Evolutionary conservation across 139 green algal genomes (phyloP).

Genomic region (Chlorella sp.): DNA sequence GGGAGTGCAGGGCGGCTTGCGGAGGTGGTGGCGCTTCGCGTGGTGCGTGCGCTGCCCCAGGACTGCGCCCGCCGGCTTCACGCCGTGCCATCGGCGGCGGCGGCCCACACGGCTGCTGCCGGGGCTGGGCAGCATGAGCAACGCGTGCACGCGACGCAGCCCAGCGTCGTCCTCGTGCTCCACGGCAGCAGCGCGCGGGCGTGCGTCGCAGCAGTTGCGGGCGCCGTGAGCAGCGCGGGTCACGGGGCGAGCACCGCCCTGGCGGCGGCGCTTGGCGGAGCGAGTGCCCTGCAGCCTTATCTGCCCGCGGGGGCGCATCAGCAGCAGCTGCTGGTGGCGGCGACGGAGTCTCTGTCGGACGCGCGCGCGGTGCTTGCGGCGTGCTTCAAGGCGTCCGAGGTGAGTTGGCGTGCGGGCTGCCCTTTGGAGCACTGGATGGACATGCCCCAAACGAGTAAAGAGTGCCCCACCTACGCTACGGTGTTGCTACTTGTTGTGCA

Average conservation of each 20-base stretch:
- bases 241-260: too few relatives aligned
- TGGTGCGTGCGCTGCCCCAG: not conserved
- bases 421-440: too few relatives aligned
- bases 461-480: too few relatives aligned
- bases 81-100: too few relatives aligned
- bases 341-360: not conserved
- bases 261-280: too few relatives aligned
- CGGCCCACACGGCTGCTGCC: not conserved
- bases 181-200: not conserved
- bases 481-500: not conserved
- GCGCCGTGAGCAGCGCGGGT: too few relatives aligned
- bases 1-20: too few relatives aligned
- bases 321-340: too few relatives aligned
- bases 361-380: not conserved
- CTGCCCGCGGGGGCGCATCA: too few relatives aligned
- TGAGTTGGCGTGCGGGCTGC: not conserved
- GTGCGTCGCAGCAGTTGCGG: too few relatives aligned
- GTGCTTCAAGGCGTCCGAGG: not conserved
- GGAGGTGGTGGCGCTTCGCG: not conserved
- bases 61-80: not conserved
- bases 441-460: too few relatives aligned
- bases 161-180: not conserved
- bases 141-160: not conserved
- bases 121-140: not conserved
- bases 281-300: too few relatives aligned